phyloP scores from a whole-genome alignment of 805 yeast genomes.

The Starmerella apis region DNA sequence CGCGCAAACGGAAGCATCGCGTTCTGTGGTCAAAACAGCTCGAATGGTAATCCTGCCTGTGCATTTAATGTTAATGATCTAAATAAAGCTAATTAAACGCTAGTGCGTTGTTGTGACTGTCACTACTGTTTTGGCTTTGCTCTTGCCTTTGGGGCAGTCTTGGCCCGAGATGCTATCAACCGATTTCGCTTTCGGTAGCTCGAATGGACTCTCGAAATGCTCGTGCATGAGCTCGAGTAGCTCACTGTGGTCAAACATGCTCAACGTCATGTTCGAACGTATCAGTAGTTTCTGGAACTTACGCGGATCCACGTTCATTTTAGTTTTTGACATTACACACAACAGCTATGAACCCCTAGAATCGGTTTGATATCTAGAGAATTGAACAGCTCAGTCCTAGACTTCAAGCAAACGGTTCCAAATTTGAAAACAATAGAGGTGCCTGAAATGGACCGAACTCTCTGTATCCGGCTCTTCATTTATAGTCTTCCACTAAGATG shows the following conservation, averaged over 20 bases:
- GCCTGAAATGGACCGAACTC: background rate
- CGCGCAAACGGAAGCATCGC: background rate
- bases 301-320: slow-evolving; percentile 8
- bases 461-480: background rate
- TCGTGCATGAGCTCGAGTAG: slow-evolving; percentile 19
- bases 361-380: background rate
- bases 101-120: background rate
- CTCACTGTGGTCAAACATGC: slow-evolving; percentile 13
- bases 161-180: too few relatives aligned
- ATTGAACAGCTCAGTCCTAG: background rate
- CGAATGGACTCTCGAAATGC: slow-evolving; percentile 24
- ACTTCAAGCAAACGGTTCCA: background rate
- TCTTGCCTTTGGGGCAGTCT: too few relatives aligned
- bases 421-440: background rate
- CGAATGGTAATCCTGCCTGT: background rate
- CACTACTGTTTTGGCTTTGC: background rate
- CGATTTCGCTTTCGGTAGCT: too few relatives aligned
- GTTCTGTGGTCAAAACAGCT: background rate
- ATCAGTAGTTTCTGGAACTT: slow-evolving; percentile 17
- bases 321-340: background rate
- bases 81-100: background rate
- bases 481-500: background rate
- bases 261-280: slow-evolving; percentile 11
- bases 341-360: too few relatives aligned
- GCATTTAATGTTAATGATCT: background rate